Evolutionary conservation across 805 yeast genomes (phyloP).

Genomic region (Spathaspora sp.): DNA sequence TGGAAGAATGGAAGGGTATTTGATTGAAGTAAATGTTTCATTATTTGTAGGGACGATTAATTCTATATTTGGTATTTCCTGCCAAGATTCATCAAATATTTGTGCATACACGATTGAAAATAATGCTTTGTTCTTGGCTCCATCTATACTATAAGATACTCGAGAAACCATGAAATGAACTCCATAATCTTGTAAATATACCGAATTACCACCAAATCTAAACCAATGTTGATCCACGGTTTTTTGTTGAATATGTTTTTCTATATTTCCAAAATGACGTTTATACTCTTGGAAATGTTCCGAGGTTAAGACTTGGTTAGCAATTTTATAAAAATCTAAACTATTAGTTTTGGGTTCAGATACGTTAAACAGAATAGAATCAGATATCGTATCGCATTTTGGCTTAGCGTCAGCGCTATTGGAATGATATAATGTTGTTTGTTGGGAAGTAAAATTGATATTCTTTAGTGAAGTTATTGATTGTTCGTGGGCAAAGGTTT

Average conservation of each 20-base stretch:
- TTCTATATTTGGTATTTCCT: conserved; percentile 16
- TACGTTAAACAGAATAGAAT: background rate
- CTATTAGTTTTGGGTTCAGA: background rate
- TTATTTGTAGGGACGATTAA: conserved; percentile 21
- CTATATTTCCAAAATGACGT: background rate
- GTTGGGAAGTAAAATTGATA: background rate
- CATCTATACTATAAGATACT: conserved; percentile 19
- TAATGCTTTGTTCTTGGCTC: conserved; percentile 18
- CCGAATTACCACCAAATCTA: conserved; percentile 27
- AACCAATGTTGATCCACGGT: conserved; percentile 21
- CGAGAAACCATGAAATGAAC: conserved; percentile 28
- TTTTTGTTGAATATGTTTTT: conserved; percentile 8
- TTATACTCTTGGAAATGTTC: background rate
- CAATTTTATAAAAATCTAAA: background rate
- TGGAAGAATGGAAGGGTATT: conserved; percentile 9
- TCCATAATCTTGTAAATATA: conserved; percentile 26
- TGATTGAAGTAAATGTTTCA: conserved; percentile 5
- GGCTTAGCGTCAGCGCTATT: background rate
- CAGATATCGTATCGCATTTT: background rate
- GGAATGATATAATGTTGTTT: background rate
- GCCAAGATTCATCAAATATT: conserved; percentile 19
- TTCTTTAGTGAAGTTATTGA: background rate
- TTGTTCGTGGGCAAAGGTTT: background rate
- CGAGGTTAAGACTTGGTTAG: background rate
- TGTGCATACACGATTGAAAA: conserved; percentile 19